Evolutionary conservation across 805 yeast genomes (phyloP).

Genomic region (Myxozyma kluyveri): DNA sequence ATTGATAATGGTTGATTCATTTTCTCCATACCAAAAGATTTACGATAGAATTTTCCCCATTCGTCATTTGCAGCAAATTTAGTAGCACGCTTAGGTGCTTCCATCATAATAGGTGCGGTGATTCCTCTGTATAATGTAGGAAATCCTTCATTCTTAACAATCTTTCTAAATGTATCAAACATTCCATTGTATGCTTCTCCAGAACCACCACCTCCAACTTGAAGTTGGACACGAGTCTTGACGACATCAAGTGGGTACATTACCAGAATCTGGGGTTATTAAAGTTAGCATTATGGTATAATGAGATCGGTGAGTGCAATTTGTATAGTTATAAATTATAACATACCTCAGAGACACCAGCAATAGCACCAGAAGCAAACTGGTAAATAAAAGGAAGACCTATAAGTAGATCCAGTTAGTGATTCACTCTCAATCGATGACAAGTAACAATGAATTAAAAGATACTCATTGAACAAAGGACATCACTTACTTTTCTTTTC

Average conservation of each 20-base stretch:
- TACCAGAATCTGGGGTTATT: constrained; percentile 51
- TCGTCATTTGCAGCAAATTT: constrained; percentile 98
- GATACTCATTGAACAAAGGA: background rate
- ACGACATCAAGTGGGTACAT: constrained; percentile 93
- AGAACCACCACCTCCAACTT: constrained; percentile 50
- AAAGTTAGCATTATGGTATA: background rate
- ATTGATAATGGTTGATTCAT: constrained; percentile 82
- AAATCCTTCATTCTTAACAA: constrained; percentile 81
- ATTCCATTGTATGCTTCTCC: constrained; percentile 77
- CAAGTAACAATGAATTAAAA: background rate
- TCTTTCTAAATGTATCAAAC: constrained; percentile 77
- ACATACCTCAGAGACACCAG: constrained; percentile 86
- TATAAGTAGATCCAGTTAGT: background rate
- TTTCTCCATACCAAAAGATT: constrained; percentile 61
- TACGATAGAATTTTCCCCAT: constrained; percentile 82
- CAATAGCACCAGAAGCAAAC: constrained; percentile 87
- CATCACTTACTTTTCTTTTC: constrained; percentile 20
- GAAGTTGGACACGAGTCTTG: constrained; percentile 85
- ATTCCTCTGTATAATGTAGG: constrained; percentile 88
- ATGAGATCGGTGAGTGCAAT: background rate
- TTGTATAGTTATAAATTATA: background rate
- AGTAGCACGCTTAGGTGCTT: constrained; percentile 97
- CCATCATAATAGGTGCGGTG: constrained; percentile 95
- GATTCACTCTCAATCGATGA: background rate
- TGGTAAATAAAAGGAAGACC: constrained; percentile 86